phyloP scores from a whole-genome alignment of 129 eudicot species.

The Gnaphalium uliginosum region DNA sequence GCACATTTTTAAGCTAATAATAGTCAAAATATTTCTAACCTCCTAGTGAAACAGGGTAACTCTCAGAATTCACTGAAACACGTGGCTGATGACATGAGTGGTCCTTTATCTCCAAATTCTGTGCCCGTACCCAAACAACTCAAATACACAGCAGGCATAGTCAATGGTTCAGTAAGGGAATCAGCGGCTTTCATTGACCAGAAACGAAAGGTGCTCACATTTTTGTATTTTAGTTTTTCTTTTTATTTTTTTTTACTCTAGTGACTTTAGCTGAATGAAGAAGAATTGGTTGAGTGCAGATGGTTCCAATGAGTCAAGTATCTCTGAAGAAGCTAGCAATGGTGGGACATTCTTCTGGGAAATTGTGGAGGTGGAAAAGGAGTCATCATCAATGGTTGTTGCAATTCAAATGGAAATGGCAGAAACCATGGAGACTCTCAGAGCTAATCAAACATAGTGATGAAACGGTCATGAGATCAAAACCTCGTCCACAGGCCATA shows the following conservation, averaged over 20 bases:
- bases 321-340: conserved; percentile 79
- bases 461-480: conserved; percentile 73
- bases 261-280: conserved; percentile 8
- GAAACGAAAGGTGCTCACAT: conserved; percentile 65
- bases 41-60: conserved; percentile 52
- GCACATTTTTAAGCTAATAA: neutral
- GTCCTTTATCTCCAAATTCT: conserved; percentile 78
- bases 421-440: conserved; percentile 95
- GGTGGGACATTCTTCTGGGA: conserved; percentile 81
- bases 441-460: conserved; percentile 88
- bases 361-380: conserved; percentile 98
- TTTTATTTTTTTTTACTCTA: neutral
- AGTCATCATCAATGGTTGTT: conserved; percentile 98
- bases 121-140: conserved; percentile 92
- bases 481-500: conserved; percentile 62
- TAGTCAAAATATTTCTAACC: neutral
- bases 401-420: conserved; percentile 99
- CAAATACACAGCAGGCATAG: conserved; percentile 93
- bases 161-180: conserved; percentile 76
- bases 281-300: conserved; percentile 43
- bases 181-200: conserved; percentile 92
- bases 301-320: conserved; percentile 90
- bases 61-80: conserved; percentile 68
- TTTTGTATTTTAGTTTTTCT: no score
- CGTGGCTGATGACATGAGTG: conserved; percentile 72